A percentile compares a stretch with the other conserved stretches of the same genome.
Conservation (phyloP, 2,329 filamentous ascomycete species). For the Didymella glomerata region DNA sequence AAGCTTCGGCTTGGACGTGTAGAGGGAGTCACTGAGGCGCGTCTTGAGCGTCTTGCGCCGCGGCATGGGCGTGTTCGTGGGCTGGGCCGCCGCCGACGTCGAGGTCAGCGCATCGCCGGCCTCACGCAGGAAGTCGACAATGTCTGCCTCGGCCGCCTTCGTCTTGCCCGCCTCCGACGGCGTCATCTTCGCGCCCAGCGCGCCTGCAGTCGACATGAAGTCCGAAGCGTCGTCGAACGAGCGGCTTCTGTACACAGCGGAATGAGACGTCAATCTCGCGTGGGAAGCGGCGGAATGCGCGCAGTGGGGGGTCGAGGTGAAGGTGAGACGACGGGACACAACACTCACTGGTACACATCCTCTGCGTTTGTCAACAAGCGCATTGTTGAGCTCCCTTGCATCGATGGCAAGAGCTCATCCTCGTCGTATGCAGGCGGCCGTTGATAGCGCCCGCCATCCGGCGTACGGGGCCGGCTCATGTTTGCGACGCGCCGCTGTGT, state of each 20-base stretch:
- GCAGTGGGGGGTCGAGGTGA: conserved; percentile 13
- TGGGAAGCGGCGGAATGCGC: conserved; percentile 30
- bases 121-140: conserved; percentile 56
- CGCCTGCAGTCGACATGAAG: conserved; percentile 45
- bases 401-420: conserved; percentile 44
- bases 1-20: conserved; percentile 28
- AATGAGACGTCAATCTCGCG: conserved; percentile 28
- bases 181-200: conserved; percentile 40
- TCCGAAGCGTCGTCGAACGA: conserved; percentile 44
- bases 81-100: conserved; percentile 11
- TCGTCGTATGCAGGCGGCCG: conserved; percentile 59
- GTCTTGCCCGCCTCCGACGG: conserved; percentile 43
- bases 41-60: conserved; percentile 37
- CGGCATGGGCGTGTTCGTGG: conserved; percentile 24
- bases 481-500: conserved; percentile 31
- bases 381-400: conserved; percentile 57
- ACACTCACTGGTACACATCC: conserved; percentile 54
- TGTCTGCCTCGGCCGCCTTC: conserved; percentile 48
- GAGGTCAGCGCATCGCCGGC: conserved; percentile 46
- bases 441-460: conserved; percentile 47
- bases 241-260: conserved; percentile 36
- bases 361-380: conserved; percentile 59
- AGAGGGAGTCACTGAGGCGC: conserved; percentile 34
- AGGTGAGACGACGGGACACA: conserved; percentile 13
- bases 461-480: conserved; percentile 49